Base-by-base conservation (phyloP, 768 basidiomycete species). In the Hypholoma sublateritium region DNA sequence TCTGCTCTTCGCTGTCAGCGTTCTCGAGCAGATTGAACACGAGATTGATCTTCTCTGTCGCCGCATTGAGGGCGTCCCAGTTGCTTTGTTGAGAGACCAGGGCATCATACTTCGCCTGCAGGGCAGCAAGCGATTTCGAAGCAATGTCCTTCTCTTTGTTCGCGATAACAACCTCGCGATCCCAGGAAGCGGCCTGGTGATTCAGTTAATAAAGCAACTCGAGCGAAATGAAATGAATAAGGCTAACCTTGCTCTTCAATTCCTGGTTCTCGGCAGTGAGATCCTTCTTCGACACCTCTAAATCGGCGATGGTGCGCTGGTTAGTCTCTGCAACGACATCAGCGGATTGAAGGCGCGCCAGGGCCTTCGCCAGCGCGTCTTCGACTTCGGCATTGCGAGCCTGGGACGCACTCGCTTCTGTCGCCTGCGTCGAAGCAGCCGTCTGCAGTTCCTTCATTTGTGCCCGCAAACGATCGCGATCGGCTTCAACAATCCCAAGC, bases 11-110 rank as follows among this genome's bases (percentile, higher is more conserved):
- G 61, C 82, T 84, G 60, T 89, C 87, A 11, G 77, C 78, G 64
- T 85, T 83, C 4, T 80, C 77, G 55, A 91, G 78, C 36, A 86
- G 72, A 48, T 72, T 78, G 19, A 86, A 77, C 35, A 94, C 80
- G 48, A 77, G 66, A 53, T 90, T 87, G 28, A 94, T 82, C 69
- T 93, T 88, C 64, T 91, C 88, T 2, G 85, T 78, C 1, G 86
- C 80, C 46, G 80, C 83, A 24, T 78, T 86, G 19, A 93, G 77
- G 43, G 86, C 83, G n/a, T 90, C 88, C 91, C 89, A 92, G 53
- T 89, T 84, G n/a, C 69, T 76, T 64, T 89, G 86, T 61, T 93
- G 88, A 22, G 80, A 73, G 1, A 76, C 46, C 16, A 89, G 72
- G 22, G 78, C 74, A 42, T 89, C 84, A 55, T 85, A 77, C 53